Base-by-base conservation (phyloP, 2,329 filamentous ascomycete genomes). In the Orbilia blumenaviensis region DNA sequence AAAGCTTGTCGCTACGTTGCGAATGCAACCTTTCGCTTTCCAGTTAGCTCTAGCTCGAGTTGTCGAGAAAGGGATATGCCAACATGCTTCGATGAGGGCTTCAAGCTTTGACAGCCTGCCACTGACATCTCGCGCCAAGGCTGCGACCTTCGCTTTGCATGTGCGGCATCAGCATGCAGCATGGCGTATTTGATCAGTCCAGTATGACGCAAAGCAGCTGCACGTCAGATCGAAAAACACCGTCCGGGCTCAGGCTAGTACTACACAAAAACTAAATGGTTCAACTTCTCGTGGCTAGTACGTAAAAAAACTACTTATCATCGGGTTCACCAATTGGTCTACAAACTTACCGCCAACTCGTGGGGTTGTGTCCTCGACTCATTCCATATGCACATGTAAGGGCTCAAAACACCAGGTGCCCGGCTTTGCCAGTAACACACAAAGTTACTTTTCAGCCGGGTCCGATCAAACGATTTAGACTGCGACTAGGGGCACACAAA, bases 11-110 rank as follows among this genome's bases (percentile, higher is more conserved):
- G 34, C 5, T n/a, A n/a, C n/a, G 23, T 16, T 58, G 41, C 50
- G 44, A 38, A 66, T 64, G 71, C 64, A 46, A 66, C 68, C 69
- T 62, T 63, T 41, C 63, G 48, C 56, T 68, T 64, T 52, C 12
- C 64, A 34, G 64, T 52, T 61, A 61, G 54, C 48, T 5, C 36
- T 61, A 61, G 54, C 48, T 5, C 36, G 27, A 16, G 21, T 34
- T 14, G 32, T 34, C 23, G 48, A 34, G n/a, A n/a, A n/a, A n/a
- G n/a, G n/a, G n/a, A 54, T 34, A 21, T 6, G 18, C 32, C 9
- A 29, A 2, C 14, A 5, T 14, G 23, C 41, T n/a, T 48, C 44
- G 10, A 48, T 6, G 21, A 61, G 10, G 29, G 46, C 54, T 52
- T 60, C 32, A 23, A 56, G 8, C 34, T 44, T 42, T 32, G 4